Evolutionary conservation across 345 rosid species (phyloP).

Genomic region (Salix koriyanagi): DNA sequence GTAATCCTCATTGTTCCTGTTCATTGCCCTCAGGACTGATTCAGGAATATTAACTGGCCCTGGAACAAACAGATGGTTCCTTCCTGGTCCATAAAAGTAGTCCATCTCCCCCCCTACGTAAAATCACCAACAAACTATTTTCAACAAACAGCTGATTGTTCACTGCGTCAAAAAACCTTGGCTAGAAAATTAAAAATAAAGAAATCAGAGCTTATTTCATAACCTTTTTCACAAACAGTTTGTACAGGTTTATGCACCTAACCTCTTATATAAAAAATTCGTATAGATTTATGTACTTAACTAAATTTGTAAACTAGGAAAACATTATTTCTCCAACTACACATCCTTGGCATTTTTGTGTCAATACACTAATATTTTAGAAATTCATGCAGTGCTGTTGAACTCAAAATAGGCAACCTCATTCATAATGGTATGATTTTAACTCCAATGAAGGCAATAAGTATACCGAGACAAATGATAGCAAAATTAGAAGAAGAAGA

Average conservation of each 20-base stretch:
- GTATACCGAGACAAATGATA: too few relatives aligned
- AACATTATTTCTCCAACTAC: background rate
- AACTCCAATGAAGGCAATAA: too few relatives aligned
- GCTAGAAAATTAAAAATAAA: background rate
- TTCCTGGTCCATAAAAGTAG: conserved; percentile 79
- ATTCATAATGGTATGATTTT: too few relatives aligned
- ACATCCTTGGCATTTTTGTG: background rate
- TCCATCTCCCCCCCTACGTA: conserved; percentile 53
- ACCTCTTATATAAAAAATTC: too few relatives aligned
- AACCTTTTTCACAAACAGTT: background rate
- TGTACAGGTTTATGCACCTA: background rate
- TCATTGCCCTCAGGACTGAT: conserved; percentile 90
- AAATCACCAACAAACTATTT: conserved; percentile 11
- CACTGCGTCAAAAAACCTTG: conserved; percentile 5
- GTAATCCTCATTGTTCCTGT: conserved; percentile 97
- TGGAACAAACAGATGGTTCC: conserved; percentile 95
- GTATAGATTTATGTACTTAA: background rate
- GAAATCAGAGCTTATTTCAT: background rate
- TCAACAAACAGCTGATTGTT: background rate
- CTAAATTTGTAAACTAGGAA: background rate
- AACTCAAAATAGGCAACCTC: background rate
- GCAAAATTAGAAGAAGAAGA: too few relatives aligned
- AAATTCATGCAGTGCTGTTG: background rate
- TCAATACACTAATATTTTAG: background rate
- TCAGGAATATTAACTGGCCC: conserved; percentile 99